Conservation (phyloP, 1,139 yeast species). For the Taiozyma sp. region DNA sequence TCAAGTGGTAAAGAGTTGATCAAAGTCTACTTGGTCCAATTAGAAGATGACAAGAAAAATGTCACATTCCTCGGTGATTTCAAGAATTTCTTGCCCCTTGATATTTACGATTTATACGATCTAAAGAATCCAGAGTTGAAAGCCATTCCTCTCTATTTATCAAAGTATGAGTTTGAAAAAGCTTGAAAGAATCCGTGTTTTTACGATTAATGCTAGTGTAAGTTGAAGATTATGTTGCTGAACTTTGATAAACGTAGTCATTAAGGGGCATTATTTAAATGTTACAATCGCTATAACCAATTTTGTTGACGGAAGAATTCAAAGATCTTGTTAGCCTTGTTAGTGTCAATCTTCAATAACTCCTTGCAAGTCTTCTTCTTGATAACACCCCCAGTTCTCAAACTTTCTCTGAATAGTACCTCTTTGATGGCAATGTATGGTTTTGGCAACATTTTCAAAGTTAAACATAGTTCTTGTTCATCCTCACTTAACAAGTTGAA, state of each 20-base stretch:
- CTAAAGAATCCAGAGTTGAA: slow-evolving; percentile 22
- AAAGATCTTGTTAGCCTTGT: slow-evolving; percentile 81
- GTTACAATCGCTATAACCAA: slow-evolving; percentile 45
- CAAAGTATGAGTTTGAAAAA: slow-evolving; percentile 22
- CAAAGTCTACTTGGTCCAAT: slow-evolving; percentile 28
- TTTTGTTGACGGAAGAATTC: slow-evolving; percentile 91
- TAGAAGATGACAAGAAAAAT: slow-evolving; percentile 25
- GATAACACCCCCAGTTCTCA: slow-evolving; percentile 78
- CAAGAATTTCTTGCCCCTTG: slow-evolving; percentile 29
- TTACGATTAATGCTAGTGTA: neutral
- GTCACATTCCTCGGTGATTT: slow-evolving; percentile 28
- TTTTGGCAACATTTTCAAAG: slow-evolving; percentile 81
- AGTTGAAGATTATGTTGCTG: neutral
- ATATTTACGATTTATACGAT: slow-evolving; percentile 32
- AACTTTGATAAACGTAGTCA: neutral
- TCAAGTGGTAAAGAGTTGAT: slow-evolving; percentile 31
- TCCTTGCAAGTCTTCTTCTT: slow-evolving; percentile 84
- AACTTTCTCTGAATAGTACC: slow-evolving; percentile 82
- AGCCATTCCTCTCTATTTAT: slow-evolving; percentile 22
- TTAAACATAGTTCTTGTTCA: slow-evolving; percentile 82
- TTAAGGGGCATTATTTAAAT: neutral
- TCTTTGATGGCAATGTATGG: slow-evolving; percentile 93
- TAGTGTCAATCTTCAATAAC: slow-evolving; percentile 76
- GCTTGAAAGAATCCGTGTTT: neutral
- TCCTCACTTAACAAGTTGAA: slow-evolving; percentile 77